Conservation (phyloP, 441 rosid genomes). For the Pelargonium australe region DNA sequence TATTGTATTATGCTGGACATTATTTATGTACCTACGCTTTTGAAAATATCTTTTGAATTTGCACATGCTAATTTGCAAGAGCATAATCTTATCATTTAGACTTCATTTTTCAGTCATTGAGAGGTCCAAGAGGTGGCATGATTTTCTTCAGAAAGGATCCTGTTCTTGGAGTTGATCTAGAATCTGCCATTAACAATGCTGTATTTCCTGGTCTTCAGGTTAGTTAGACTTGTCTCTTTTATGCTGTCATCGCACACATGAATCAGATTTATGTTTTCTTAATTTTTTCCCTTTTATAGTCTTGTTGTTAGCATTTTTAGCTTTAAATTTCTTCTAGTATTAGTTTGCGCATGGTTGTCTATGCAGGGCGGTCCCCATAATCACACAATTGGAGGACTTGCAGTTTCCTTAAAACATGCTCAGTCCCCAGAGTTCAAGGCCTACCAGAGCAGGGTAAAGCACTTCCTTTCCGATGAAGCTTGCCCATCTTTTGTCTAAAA, state of each 20-base stretch:
- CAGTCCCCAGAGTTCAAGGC: slow-evolving; percentile 24
- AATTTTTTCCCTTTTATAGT: not conserved
- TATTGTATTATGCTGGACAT: not conserved
- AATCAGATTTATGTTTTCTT: not conserved
- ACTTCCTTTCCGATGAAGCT: not conserved
- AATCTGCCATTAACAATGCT: slow-evolving; percentile 24
- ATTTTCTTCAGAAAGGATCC: slow-evolving; percentile 27
- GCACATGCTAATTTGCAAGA: not conserved
- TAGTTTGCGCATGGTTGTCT: not conserved
- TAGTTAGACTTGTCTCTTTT: not conserved
- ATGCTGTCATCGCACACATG: too few relatives aligned
- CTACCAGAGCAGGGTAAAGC: slow-evolving; percentile 22
- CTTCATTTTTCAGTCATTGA: slow-evolving; percentile 14
- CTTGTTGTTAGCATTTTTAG: not conserved
- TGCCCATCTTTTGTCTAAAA: not conserved
- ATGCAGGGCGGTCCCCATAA: slow-evolving; percentile 25
- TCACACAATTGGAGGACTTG: slow-evolving; percentile 22
- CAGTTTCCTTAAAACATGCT: slow-evolving; percentile 23
- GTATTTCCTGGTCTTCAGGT: slow-evolving; percentile 23
- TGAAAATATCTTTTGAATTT: not conserved
- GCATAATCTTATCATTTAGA: not conserved
- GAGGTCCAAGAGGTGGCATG: slow-evolving; percentile 29
- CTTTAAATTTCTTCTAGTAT: not conserved
- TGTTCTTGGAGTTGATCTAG: slow-evolving; percentile 14
- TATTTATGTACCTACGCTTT: not conserved